phyloP scores from a whole-genome alignment of 169 alveolate species.

The Sarcocystis neurona region DNA sequence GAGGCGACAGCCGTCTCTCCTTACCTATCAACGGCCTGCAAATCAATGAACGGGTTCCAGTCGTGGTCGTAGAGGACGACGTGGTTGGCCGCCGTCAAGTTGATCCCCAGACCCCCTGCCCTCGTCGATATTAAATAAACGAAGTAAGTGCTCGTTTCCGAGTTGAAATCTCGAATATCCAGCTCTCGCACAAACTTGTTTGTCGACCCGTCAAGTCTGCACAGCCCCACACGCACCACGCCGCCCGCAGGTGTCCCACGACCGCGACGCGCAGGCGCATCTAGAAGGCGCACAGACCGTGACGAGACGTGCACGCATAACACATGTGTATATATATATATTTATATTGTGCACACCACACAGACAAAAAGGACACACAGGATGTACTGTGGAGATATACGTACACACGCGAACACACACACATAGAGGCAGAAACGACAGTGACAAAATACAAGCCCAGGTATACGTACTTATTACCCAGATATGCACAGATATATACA shows the following conservation, averaged over 20 bases:
- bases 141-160: constrained; percentile 78
- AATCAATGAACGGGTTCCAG: constrained; percentile 99
- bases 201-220: constrained; percentile 88
- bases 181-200: constrained; percentile 87
- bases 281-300: too few species aligned
- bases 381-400: too few species aligned
- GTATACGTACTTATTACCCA: too few species aligned
- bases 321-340: too few species aligned
- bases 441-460: too few species aligned
- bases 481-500: too few species aligned
- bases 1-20: constrained; percentile 59
- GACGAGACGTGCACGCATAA: too few species aligned
- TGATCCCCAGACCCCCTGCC: constrained; percentile 97
- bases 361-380: too few species aligned
- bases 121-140: constrained; percentile 87
- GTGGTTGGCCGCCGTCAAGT: constrained; percentile 96
- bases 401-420: too few species aligned
- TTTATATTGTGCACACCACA: too few species aligned
- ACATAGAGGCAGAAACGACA: too few species aligned
- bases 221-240: not conserved
- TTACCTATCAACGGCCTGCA: constrained; percentile 97
- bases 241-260: not conserved
- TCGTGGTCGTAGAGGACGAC: constrained; percentile 99
- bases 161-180: constrained; percentile 88
- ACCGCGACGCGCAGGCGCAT: too few species aligned